Percentiles rank a stretch among this genome's conserved stretches.
Conservation (phyloP, 352 stramenopile genomes). For the Globisporangium apiculatum region DNA sequence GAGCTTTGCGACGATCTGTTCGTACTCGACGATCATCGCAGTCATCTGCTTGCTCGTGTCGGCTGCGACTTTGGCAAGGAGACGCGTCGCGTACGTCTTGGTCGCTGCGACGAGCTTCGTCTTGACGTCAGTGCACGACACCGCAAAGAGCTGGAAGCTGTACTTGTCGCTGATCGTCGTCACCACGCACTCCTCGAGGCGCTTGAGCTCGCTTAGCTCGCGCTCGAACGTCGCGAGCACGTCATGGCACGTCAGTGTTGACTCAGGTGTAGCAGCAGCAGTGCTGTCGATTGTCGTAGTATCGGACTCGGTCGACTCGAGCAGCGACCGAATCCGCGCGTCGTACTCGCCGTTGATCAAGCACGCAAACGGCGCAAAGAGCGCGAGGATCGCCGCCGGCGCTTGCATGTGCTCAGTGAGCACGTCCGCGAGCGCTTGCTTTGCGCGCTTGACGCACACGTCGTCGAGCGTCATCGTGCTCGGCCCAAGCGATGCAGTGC, state of each 20-base stretch:
- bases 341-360: conserved; percentile 82
- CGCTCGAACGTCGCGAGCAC: conserved; percentile 34
- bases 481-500: conserved; percentile 57
- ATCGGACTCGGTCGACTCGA: conserved; percentile 24
- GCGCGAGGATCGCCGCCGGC: conserved; percentile 52
- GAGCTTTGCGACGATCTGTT: conserved; percentile 83
- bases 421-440: conserved; percentile 46
- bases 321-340: conserved; percentile 37
- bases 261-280: not conserved
- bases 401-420: conserved; percentile 60
- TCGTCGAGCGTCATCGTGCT: conserved; percentile 80
- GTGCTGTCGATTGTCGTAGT: not conserved
- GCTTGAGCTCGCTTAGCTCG: conserved; percentile 51
- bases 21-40: conserved; percentile 79
- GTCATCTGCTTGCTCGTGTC: conserved; percentile 88
- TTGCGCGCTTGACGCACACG: conserved; percentile 65
- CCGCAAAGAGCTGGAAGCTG: conserved; percentile 86
- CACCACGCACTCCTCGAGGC: conserved; percentile 37
- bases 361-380: conserved; percentile 69
- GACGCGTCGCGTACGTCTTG: conserved; percentile 49
- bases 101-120: conserved; percentile 69
- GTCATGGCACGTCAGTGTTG: conserved; percentile 27
- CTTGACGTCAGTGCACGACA: conserved; percentile 87
- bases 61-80: conserved; percentile 78
- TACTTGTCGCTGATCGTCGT: conserved; percentile 76